Evolutionary conservation across 495 filamentous ascomycete genomes (phyloP).

Genomic region (Xylaria curta): DNA sequence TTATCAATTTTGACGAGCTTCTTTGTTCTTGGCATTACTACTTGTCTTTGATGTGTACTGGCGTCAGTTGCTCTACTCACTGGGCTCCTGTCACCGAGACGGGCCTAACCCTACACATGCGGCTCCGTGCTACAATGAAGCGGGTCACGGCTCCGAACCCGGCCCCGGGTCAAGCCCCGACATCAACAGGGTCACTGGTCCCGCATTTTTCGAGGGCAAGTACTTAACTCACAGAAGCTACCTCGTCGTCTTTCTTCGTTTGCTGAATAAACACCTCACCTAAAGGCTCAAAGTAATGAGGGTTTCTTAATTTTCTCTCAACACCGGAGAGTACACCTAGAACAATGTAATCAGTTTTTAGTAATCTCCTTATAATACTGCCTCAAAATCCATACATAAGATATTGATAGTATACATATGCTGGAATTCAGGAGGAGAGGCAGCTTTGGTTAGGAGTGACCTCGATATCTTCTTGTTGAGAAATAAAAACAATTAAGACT

Average conservation of each 20-base stretch:
- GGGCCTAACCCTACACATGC: background rate
- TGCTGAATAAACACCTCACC: background rate
- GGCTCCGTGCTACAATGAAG: background rate
- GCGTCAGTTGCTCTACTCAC: background rate
- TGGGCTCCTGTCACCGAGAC: background rate
- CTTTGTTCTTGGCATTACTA: background rate
- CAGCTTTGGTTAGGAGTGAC: background rate
- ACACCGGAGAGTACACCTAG: background rate
- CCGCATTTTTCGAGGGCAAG: background rate
- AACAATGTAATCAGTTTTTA: background rate
- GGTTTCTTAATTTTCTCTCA: background rate
- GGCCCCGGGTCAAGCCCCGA: background rate
- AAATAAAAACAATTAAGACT: too few relatives aligned
- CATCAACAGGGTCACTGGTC: background rate
- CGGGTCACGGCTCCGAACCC: background rate
- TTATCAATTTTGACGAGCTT: background rate
- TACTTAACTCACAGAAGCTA: background rate
- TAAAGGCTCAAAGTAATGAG: background rate
- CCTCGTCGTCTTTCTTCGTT: background rate
- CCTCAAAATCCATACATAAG: background rate
- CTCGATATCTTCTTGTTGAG: background rate
- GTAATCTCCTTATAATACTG: background rate
- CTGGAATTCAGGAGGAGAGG: background rate
- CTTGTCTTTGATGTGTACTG: background rate
- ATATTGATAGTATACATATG: background rate